Percentiles rank a stretch among this genome's conserved stretches.
phyloP scores from a whole-genome alignment of 2,329 filamentous ascomycete species.

The Cladophialophora yegresii region DNA sequence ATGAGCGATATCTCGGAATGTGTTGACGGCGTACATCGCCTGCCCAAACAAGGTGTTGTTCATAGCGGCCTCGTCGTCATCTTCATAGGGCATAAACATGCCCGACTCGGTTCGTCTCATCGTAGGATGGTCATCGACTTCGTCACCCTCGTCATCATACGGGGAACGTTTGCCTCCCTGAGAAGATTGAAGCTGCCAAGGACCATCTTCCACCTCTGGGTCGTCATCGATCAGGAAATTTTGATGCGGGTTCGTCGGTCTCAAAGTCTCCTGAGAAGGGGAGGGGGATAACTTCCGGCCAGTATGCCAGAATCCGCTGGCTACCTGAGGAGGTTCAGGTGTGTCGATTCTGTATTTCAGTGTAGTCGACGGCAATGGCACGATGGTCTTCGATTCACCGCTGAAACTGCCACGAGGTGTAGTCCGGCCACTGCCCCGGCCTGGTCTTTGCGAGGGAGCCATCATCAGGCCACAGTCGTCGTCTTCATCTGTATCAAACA shows the following conservation, averaged over 20 bases:
- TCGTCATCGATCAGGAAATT: constrained; percentile 67
- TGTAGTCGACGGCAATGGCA: constrained; percentile 82
- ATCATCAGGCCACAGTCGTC: constrained; percentile 81
- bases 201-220: constrained; percentile 53
- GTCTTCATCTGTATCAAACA: constrained; percentile 54
- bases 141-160: constrained; percentile 52
- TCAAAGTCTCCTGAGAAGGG: constrained; percentile 78
- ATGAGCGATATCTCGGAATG: constrained; percentile 64
- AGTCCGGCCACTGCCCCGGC: constrained; percentile 55
- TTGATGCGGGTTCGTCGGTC: constrained; percentile 67
- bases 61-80: constrained; percentile 57
- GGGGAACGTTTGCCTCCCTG: constrained; percentile 24
- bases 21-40: constrained; percentile 75
- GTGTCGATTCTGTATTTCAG: constrained; percentile 81
- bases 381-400: constrained; percentile 78
- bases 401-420: constrained; percentile 59
- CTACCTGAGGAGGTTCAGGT: constrained; percentile 57
- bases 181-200: constrained; percentile 46
- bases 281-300: constrained; percentile 63
- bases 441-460: constrained; percentile 61
- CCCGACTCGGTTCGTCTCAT: constrained; percentile 80
- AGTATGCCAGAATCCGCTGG: constrained; percentile 47
- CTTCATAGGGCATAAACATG: constrained; percentile 87
- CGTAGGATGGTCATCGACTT: constrained; percentile 56
- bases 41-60: constrained; percentile 71